Base-by-base conservation (phyloP, 2,329 filamentous ascomycete species). In the Thielaviopsis populi region DNA sequence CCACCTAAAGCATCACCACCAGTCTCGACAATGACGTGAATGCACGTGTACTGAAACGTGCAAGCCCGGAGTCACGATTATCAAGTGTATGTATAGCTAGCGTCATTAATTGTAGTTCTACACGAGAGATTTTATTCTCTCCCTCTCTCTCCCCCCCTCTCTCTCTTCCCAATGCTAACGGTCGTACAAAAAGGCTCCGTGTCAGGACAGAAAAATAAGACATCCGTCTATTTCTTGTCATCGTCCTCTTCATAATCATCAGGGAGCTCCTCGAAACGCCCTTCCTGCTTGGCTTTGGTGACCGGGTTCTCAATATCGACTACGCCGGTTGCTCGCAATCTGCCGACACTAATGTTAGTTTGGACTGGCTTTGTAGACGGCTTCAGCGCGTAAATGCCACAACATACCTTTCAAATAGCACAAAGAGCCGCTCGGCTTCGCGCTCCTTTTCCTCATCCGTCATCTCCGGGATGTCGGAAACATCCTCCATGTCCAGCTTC, bases 361-460 rank as follows among this genome's bases (percentile, higher is more conserved):
- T 22, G 3, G 13, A 5, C 19, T 22, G 22, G 2, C 27, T 33
- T 24, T 54, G 33, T 8, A 40, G 15, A 13, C 15, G 53, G n/a
- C 17, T 37, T 56, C 5, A 27, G 10, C 10, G 19, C 27, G 11
- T 15, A 53, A 10, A 17, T 1, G 10, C 8, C 6, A 54, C 24
- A 27, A 68, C 75, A 67, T 75, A 87, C 86, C 88, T 81, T 74
- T 96, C 91, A 74, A 96, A 96, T 2, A 96, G 76, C 13, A 96
- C 90, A 75, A 95, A 96, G 0, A 96, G 74, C 64, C 84, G 82
- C 74, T 96, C 92, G 0, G 91, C 92, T 71, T 99, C 94, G 65
- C 88, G 80, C 73, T 96, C 89, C 73, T 92, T 96, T 75, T 97
- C 92, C 68, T 91, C 91, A 58, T 88, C 78, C 0, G 88, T 94